Percentiles rank a stretch among this genome's conserved stretches.
These are phyloP conservation scores for Cercospora citrullina DNA, from an alignment of 2,329 filamentous ascomycete species.

Conservation along the genomic window DNA sequence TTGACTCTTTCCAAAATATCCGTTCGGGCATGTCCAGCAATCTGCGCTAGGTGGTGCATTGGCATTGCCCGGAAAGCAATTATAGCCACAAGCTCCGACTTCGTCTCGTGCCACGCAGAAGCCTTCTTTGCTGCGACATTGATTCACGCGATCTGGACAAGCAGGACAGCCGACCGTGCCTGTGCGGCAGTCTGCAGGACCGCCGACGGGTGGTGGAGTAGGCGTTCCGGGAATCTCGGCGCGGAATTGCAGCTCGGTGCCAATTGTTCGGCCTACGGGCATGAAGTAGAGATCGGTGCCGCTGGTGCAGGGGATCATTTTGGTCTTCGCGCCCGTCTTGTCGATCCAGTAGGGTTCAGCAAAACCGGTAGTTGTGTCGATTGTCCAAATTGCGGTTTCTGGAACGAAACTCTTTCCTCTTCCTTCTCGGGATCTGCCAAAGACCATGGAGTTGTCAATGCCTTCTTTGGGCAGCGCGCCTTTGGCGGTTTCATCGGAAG, in stretches of 20 bases:
- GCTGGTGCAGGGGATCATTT: background rate
- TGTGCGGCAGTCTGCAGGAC: background rate
- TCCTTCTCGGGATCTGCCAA: background rate
- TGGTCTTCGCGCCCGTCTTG: background rate
- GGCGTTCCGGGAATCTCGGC: background rate
- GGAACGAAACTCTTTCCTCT: background rate
- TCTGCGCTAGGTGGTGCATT: background rate
- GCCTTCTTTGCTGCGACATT: background rate
- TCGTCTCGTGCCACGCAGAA: background rate
- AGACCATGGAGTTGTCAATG: background rate
- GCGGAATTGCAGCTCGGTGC: background rate
- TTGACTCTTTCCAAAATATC: background rate
- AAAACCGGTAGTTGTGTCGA: background rate
- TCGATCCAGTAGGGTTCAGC: slow-evolving; percentile 1
- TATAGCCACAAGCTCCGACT: slow-evolving; percentile 3
- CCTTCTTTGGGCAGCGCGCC: background rate
- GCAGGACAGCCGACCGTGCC: background rate
- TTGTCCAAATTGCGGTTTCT: slow-evolving; percentile 1
- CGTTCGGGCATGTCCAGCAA: background rate
- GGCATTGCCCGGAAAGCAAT: background rate
- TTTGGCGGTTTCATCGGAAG: background rate
- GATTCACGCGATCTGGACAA: background rate
- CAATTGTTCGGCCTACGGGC: background rate
- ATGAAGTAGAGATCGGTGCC: background rate
- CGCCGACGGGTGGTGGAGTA: background rate